A percentile compares a stretch with the other conserved stretches of the same genome.
Conservation (phyloP, 2,329 filamentous ascomycete species). For the Sordariomycetes sp. region DNA sequence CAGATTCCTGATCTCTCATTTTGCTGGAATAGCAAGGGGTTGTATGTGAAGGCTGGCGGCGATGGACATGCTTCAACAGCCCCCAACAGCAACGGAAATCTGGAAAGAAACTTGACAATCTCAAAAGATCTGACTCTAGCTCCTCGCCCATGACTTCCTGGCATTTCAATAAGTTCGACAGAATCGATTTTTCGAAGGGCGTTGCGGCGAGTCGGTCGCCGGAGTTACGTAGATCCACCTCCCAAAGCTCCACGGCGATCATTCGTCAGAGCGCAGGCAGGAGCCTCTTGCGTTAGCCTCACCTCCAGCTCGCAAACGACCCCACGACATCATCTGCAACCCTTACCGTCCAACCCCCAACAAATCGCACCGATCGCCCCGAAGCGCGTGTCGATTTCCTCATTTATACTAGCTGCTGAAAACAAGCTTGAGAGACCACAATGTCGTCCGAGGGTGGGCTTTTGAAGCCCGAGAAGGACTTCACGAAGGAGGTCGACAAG, state of each 20-base stretch:
- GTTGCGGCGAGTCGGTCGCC: neutral
- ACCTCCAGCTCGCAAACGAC: slow-evolving; percentile 3
- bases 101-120: too few species aligned
- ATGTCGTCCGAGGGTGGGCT: slow-evolving; percentile 66
- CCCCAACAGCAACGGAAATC: too few species aligned
- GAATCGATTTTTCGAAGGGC: neutral
- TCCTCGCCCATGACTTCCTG: too few species aligned
- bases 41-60: too few species aligned
- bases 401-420: too few species aligned
- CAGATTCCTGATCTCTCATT: too few species aligned
- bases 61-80: too few species aligned
- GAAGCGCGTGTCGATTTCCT: too few species aligned
- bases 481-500: slow-evolving; percentile 89
- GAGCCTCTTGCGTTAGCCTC: slow-evolving; percentile 27
- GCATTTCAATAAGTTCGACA: neutral
- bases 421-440: slow-evolving; percentile 4
- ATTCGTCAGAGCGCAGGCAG: slow-evolving; percentile 17
- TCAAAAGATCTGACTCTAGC: too few species aligned
- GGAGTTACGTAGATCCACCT: slow-evolving; percentile 2
- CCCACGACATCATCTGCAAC: slow-evolving; percentile 2
- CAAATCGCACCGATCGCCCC: too few species aligned
- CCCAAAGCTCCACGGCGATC: slow-evolving; percentile 4
- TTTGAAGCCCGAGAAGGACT: slow-evolving; percentile 97
- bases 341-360: neutral
- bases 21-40: too few species aligned